Conservation (phyloP, 441 rosid genomes). For the Dalechampia spathulata region DNA sequence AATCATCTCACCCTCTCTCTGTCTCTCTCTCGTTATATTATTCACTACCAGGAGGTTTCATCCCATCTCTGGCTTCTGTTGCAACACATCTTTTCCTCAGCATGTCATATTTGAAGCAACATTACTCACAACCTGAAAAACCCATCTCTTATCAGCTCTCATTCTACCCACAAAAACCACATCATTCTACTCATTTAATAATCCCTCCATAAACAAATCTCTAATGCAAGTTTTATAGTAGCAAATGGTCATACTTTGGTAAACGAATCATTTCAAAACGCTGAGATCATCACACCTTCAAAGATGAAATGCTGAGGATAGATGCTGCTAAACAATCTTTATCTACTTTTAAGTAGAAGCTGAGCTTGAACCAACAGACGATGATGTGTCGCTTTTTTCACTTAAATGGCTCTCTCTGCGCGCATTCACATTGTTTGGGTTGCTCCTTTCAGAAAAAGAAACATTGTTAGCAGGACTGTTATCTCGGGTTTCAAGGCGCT, state of each 20-base stretch:
- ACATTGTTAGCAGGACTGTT: conserved; percentile 30
- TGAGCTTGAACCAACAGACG: conserved; percentile 33
- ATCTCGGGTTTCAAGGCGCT: conserved; percentile 49
- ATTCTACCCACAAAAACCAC: no score
- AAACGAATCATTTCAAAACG: no score
- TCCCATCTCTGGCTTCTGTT: conserved; percentile 9
- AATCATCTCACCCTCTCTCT: not conserved
- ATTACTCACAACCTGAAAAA: conserved; percentile 23
- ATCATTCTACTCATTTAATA: no score
- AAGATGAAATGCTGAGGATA: conserved; percentile 49
- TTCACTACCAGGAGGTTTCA: conserved; percentile 1
- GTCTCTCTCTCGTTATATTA: conserved; percentile 5
- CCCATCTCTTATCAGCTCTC: no score
- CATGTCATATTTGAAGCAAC: conserved; percentile 37
- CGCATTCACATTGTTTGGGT: conserved; percentile 15
- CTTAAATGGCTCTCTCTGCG: conserved; percentile 20
- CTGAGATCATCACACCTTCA: conserved; percentile 34
- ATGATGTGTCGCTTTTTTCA: conserved; percentile 21
- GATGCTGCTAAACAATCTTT: conserved; percentile 21
- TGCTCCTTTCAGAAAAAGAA: conserved; percentile 28
- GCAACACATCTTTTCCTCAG: conserved; percentile 31
- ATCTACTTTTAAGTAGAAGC: conserved; percentile 24
- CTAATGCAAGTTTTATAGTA: no score
- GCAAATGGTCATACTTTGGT: no score
- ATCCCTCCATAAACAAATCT: no score